phyloP scores from a whole-genome alignment of 352 stramenopile genomes.

The Globisporangium cederbergense region DNA sequence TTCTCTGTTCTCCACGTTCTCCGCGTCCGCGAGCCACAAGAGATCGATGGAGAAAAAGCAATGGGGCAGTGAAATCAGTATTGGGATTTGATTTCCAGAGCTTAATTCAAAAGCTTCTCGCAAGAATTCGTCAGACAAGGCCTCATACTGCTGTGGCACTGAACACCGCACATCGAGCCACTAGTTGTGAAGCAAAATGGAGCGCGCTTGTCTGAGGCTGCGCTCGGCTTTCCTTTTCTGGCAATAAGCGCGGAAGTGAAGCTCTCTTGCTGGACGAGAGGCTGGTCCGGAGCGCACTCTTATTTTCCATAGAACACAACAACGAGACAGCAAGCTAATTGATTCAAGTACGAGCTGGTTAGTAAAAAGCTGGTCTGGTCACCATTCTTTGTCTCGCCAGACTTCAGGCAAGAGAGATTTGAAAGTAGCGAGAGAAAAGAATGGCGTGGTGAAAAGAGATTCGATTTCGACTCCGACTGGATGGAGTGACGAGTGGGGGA shows the following conservation, averaged over 20 bases:
- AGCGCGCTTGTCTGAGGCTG: no score
- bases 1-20: not conserved
- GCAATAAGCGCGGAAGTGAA: constrained; percentile 5
- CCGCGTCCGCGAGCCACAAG: not conserved
- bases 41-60: not conserved
- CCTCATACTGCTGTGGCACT: no score
- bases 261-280: not conserved
- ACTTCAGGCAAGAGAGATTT: not conserved
- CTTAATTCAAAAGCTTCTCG: not conserved
- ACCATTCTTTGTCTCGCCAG: no score
- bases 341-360: no score
- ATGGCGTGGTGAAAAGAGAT: not conserved
- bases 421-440: not conserved
- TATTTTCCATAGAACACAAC: not conserved
- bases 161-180: not conserved
- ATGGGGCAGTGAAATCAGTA: not conserved
- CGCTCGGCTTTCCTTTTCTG: not conserved
- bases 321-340: not conserved
- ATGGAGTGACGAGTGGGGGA: not conserved
- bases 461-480: not conserved
- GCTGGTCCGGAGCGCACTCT: not conserved
- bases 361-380: no score
- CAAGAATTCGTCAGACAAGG: constrained; percentile 7
- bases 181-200: no score
- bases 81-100: not conserved